Conservation (phyloP, 495 filamentous ascomycete species). For the Penicillium angulare region DNA sequence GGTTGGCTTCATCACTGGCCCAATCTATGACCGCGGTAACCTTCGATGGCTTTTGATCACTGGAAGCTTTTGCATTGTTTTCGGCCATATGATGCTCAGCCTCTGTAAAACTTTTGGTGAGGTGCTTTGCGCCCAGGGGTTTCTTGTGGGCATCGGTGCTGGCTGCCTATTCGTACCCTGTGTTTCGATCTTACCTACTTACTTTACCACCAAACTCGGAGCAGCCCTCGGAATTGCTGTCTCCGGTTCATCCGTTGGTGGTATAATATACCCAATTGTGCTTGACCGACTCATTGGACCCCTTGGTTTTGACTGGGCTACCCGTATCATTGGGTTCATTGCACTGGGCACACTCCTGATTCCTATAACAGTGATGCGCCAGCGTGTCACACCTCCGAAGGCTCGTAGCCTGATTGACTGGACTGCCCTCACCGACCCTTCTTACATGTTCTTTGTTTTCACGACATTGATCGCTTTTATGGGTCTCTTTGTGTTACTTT, state of each 20-base stretch:
- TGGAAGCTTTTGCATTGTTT: conserved; percentile 27
- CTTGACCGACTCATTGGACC: conserved; percentile 43
- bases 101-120: conserved; percentile 30
- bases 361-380: conserved; percentile 34
- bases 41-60: conserved; percentile 22
- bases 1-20: conserved; percentile 37
- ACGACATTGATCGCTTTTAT: conserved; percentile 24
- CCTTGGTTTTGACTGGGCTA: conserved; percentile 53
- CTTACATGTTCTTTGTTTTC: conserved; percentile 31
- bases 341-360: conserved; percentile 42
- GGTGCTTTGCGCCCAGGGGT: conserved; percentile 35
- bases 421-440: conserved; percentile 28
- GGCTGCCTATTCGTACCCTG: conserved; percentile 41
- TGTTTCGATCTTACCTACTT: conserved; percentile 38
- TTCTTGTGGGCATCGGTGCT: conserved; percentile 33
- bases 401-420: conserved; percentile 25
- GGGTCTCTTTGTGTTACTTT: conserved; percentile 30
- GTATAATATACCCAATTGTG: conserved; percentile 53
- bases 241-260: conserved; percentile 42
- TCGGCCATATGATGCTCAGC: conserved; percentile 47
- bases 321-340: conserved; percentile 49
- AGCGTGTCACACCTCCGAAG: conserved; percentile 29
- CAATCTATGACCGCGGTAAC: conserved; percentile 45
- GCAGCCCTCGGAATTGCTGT: conserved; percentile 47
- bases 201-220: conserved; percentile 33